A percentile compares a stretch with the other conserved stretches of the same genome.
These are phyloP conservation scores for Rhizopus sp. DNA, from an alignment of 371 early-diverging fungal genomes.

Conservation along the genomic window DNA sequence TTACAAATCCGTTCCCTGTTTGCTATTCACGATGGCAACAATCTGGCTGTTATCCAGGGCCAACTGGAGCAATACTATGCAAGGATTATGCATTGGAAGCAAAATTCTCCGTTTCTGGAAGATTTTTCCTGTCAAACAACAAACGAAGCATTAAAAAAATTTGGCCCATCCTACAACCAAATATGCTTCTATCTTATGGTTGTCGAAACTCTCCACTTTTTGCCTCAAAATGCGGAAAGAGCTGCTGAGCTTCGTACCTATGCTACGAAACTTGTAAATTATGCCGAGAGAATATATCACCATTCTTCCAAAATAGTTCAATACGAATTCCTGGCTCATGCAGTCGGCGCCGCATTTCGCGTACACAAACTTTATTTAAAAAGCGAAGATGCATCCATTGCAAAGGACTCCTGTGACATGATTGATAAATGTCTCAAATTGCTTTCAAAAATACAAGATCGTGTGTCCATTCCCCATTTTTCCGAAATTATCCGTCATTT, in stretches of 20 bases:
- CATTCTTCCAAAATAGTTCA: constrained; percentile 3
- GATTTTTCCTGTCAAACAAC: neutral
- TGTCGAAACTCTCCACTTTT: constrained; percentile 8
- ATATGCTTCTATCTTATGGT: constrained; percentile 13
- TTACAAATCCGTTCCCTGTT: constrained; percentile 14
- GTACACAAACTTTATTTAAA: constrained; percentile 8
- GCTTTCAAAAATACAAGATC: neutral
- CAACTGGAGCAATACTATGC: constrained; percentile 1
- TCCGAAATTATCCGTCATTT: neutral
- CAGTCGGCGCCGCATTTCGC: constrained; percentile 12
- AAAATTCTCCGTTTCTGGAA: constrained; percentile 1
- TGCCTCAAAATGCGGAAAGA: constrained; percentile 8
- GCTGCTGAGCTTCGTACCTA: constrained; percentile 9
- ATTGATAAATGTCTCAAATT: constrained; percentile 3
- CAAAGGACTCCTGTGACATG: neutral
- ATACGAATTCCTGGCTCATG: constrained; percentile 17
- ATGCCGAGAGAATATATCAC: constrained; percentile 8
- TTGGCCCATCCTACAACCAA: neutral
- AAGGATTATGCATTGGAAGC: constrained; percentile 14
- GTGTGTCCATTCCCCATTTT: neutral
- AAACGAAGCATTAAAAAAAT: constrained; percentile 1
- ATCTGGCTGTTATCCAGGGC: neutral
- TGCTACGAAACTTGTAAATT: constrained; percentile 7
- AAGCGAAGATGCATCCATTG: neutral
- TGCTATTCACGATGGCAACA: neutral